Evolutionary conservation across 1,284 basidiomycete species (phyloP).

Genomic region (Pseudozyma flocculosa): DNA sequence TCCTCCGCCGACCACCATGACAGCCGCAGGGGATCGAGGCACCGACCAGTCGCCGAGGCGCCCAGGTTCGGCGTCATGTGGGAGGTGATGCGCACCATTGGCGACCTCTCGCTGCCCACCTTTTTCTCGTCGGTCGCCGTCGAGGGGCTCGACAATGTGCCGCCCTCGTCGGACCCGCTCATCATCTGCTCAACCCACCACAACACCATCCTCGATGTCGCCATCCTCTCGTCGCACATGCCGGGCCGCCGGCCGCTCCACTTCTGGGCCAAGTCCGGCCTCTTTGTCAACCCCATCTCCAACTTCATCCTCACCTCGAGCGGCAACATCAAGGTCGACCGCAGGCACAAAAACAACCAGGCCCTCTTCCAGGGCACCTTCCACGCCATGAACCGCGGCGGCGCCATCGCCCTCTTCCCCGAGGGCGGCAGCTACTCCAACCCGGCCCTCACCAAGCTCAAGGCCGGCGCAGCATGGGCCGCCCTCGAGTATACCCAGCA

Average conservation of each 20-base stretch:
- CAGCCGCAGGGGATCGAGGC: too few relatives aligned
- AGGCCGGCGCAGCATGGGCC: slow-evolving; percentile 94
- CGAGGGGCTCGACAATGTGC: slow-evolving; percentile 12
- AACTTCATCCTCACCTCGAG: slow-evolving; percentile 77
- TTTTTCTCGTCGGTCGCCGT: slow-evolving; percentile 38
- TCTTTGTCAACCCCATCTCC: slow-evolving; percentile 70
- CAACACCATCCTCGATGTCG: slow-evolving; percentile 59
- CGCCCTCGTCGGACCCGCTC: slow-evolving; percentile 19
- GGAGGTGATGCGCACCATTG: slow-evolving; percentile 43
- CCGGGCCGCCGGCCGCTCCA: slow-evolving; percentile 77
- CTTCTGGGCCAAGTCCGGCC: slow-evolving; percentile 79
- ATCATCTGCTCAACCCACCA: slow-evolving; percentile 60
- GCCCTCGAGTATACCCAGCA: slow-evolving; percentile 77
- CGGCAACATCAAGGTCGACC: slow-evolving; percentile 93
- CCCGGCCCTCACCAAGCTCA: slow-evolving; percentile 86
- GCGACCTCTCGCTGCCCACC: slow-evolving; percentile 30
- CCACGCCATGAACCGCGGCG: slow-evolving; percentile 74
- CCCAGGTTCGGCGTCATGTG: slow-evolving; percentile 42
- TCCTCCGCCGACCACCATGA: neutral
- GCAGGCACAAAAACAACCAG: slow-evolving; percentile 85
- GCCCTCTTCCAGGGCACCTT: slow-evolving; percentile 86
- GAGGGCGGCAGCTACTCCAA: slow-evolving; percentile 78
- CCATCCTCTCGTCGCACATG: slow-evolving; percentile 64
- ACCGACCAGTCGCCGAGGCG: neutral
- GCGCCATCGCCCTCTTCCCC: slow-evolving; percentile 87